Evolutionary conservation across 768 basidiomycete genomes (phyloP), one percentile per base, ranked within the genome.

Genomic region (Auriculariales sp.): DNA sequence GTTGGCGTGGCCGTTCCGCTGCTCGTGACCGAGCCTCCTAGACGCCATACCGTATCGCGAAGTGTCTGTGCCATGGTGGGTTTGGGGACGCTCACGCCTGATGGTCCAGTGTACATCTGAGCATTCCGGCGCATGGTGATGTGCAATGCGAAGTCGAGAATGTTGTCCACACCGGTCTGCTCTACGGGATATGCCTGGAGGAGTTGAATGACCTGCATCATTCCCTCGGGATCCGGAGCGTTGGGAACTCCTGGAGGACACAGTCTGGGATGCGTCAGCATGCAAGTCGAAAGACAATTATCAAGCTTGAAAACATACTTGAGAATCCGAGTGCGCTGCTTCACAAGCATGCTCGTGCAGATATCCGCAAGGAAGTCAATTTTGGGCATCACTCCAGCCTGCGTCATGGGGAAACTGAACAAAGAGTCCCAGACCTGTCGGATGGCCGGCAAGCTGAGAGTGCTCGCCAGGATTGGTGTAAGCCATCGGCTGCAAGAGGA

Each of bases 341-440:
- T 71, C 19, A 85, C 63, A 25, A 87, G 68, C 75, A 88, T 81
- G 44, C 75, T 71, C 0, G 77, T 71, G 52, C 83, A 83, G 28
- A 88, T 64, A 54, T 86, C 80, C 47, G 85, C 58, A n/a, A 87
- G 68, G 55, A 70, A 71, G 24, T 86, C 80, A 1, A 86, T 65
- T 60, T 82, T 85, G 19, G 75, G 73, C 53, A 77, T 75, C 6
- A 54, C 53, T n/a, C 66, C 61, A 30, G 75, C 73, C 36, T 74
- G 70, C 55, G 77, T 68, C 64, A 70, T 68, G 0, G 74, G 72
- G 30, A 70, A 68, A 46, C 81, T 72, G 54, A 87, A 83, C 11
- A 89, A 55, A 2, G 73, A 72, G 59, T 89, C 85, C 86, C 86
- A 89, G 3, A 78, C 61, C 14, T 72, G 66, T 15, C 83, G 64